These are phyloP conservation scores for Sutorius eximius DNA, from an alignment of 1,284 basidiomycete species.

Conservation along the genomic window DNA sequence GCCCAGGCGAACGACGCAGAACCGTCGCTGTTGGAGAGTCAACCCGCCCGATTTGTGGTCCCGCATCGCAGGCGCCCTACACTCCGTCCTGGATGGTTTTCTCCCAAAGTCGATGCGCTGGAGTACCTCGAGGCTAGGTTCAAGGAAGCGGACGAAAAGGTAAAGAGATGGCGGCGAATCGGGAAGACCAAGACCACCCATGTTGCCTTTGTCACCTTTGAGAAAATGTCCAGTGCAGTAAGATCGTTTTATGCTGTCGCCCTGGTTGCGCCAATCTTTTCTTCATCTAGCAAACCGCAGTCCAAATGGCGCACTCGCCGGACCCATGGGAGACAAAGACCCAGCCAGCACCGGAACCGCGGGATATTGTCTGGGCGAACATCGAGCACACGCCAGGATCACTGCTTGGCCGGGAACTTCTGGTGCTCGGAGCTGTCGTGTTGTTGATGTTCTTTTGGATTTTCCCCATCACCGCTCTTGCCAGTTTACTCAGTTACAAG, in stretches of 20 bases:
- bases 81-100: slow-evolving; percentile 66
- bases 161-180: slow-evolving; percentile 61
- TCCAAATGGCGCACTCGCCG: slow-evolving; percentile 81
- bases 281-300: slow-evolving; percentile 75
- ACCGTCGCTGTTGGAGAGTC: slow-evolving; percentile 45
- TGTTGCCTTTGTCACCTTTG: slow-evolving; percentile 95
- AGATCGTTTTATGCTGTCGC: slow-evolving; percentile 25
- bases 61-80: slow-evolving; percentile 74
- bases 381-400: slow-evolving; percentile 65
- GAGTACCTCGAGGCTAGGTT: slow-evolving; percentile 82
- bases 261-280: background rate
- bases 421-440: slow-evolving; percentile 69
- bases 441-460: slow-evolving; percentile 84
- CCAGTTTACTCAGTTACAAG: slow-evolving; percentile 83
- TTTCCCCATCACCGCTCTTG: slow-evolving; percentile 83
- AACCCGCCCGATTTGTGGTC: slow-evolving; percentile 59
- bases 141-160: slow-evolving; percentile 75
- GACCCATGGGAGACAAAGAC: slow-evolving; percentile 68
- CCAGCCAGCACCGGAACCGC: slow-evolving; percentile 85
- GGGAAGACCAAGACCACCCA: slow-evolving; percentile 80
- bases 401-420: slow-evolving; percentile 61
- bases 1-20: slow-evolving; percentile 50
- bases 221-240: slow-evolving; percentile 89
- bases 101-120: slow-evolving; percentile 77
- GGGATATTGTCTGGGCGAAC: slow-evolving; percentile 95